These are phyloP conservation scores for Ogataea methylovora DNA, from an alignment of 805 yeast genomes.

Conservation along the genomic window DNA sequence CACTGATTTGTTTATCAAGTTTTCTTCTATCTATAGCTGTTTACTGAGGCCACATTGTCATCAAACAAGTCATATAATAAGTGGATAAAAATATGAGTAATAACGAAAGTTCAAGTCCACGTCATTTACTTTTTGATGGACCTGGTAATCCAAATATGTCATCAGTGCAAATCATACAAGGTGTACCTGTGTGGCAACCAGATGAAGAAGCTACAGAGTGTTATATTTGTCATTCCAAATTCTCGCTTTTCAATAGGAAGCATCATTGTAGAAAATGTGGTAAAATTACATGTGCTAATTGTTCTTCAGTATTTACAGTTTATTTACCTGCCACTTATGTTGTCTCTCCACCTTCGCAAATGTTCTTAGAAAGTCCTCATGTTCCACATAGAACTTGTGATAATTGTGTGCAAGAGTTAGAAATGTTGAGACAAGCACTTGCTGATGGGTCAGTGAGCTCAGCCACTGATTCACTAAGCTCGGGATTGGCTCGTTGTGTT, in stretches of 20 bases:
- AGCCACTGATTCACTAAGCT: not conserved
- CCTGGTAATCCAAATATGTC: no score
- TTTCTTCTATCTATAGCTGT: no score
- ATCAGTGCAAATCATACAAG: no score
- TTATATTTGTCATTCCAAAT: slow-evolving; percentile 42
- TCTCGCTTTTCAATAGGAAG: slow-evolving; percentile 58
- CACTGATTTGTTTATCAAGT: no score
- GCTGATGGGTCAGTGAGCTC: not conserved
- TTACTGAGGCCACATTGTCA: no score
- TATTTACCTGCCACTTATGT: slow-evolving; percentile 56
- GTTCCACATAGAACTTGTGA: slow-evolving; percentile 70
- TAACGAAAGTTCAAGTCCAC: no score
- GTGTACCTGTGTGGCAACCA: slow-evolving; percentile 60
- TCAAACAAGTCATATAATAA: no score
- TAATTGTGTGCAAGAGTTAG: slow-evolving; percentile 57
- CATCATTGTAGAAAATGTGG: slow-evolving; percentile 88
- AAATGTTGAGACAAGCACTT: slow-evolving; percentile 38
- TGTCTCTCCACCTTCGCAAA: slow-evolving; percentile 44
- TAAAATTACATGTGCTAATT: slow-evolving; percentile 62
- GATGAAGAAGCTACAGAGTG: slow-evolving; percentile 51
- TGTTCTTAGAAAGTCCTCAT: slow-evolving; percentile 40
- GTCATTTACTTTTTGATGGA: no score
- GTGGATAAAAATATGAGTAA: no score
- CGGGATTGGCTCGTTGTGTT: not conserved
- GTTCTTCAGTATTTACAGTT: slow-evolving; percentile 46